Conservation (phyloP, 164 flowering plant genomes). For the Liquidambar formosana region DNA sequence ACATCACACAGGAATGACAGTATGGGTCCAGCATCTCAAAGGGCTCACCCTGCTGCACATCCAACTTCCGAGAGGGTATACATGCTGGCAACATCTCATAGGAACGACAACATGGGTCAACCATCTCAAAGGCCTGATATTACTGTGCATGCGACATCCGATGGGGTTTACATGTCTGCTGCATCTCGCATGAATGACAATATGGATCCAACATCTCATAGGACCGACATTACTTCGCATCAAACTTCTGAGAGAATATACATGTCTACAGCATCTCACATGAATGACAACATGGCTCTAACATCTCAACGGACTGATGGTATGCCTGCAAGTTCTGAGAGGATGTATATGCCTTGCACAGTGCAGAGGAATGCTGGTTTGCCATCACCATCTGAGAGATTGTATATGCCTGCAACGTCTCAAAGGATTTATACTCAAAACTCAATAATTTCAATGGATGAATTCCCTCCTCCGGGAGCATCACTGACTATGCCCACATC, state of each 20-base stretch:
- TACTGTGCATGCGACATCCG: conserved; percentile 21
- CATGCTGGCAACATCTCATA: conserved; percentile 13
- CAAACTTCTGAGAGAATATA: conserved; percentile 15
- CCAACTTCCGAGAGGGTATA: conserved; percentile 23
- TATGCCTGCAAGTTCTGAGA: conserved; percentile 15
- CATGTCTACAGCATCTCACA: conserved; percentile 8
- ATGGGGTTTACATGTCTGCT: conserved; percentile 19
- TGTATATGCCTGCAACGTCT: conserved; percentile 20
- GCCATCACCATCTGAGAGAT: conserved; percentile 22
- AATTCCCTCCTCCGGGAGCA: conserved; percentile 19
- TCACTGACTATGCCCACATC: conserved; percentile 20
- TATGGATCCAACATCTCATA: conserved; percentile 10
- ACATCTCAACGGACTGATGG: conserved; percentile 17
- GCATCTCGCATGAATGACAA: conserved; percentile 12
- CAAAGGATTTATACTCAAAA: conserved; percentile 20
- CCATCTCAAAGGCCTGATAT: conserved; percentile 19
- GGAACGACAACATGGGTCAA: conserved; percentile 16
- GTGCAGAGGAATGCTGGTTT: conserved; percentile 18
- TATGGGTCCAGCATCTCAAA: conserved; percentile 7
- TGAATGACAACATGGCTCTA: conserved; percentile 11
- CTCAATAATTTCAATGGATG: conserved; percentile 21
- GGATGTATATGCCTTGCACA: conserved; percentile 13
- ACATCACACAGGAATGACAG: conserved; percentile 6
- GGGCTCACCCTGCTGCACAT: not conserved
- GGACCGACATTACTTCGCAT: conserved; percentile 4